Evolutionary conservation across 306 rosid species (phyloP).

Genomic region (Malus asiatica): DNA sequence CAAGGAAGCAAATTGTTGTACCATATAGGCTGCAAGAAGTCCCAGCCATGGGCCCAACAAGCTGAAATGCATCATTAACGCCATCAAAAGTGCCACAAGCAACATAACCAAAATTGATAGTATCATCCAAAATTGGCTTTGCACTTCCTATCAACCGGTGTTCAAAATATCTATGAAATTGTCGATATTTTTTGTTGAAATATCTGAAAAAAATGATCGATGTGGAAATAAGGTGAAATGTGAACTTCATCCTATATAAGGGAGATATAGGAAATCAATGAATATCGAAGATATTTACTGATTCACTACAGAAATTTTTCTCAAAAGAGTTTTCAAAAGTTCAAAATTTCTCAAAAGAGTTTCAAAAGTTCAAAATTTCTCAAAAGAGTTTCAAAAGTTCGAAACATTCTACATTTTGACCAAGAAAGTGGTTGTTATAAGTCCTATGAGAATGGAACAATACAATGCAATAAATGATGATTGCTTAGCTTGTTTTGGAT

Average conservation of each 20-base stretch:
- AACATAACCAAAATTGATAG: not conserved
- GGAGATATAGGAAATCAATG: too few relatives aligned
- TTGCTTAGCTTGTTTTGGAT: conserved; percentile 20
- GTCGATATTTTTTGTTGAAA: too few relatives aligned
- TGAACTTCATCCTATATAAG: too few relatives aligned
- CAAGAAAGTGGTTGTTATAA: conserved; percentile 17
- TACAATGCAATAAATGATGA: conserved; percentile 19
- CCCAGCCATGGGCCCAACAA: not conserved
- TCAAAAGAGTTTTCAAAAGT: too few relatives aligned
- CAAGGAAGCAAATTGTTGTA: not conserved
- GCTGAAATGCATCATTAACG: not conserved
- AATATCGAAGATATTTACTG: too few relatives aligned
- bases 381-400: too few relatives aligned
- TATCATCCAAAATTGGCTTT: conserved; percentile 2
- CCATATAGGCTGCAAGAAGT: not conserved
- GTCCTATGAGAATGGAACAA: conserved; percentile 19
- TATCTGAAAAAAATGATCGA: too few relatives aligned
- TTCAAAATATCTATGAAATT: too few relatives aligned
- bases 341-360: too few relatives aligned
- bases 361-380: too few relatives aligned
- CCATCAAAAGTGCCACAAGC: not conserved
- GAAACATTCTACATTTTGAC: not conserved
- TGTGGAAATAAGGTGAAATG: too few relatives aligned
- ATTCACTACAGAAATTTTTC: too few relatives aligned
- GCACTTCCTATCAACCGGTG: conserved; percentile 12